Evolutionary conservation across 371 early-diverging fungal genomes (phyloP).

Genomic region (Haplosporangium sp.): DNA sequence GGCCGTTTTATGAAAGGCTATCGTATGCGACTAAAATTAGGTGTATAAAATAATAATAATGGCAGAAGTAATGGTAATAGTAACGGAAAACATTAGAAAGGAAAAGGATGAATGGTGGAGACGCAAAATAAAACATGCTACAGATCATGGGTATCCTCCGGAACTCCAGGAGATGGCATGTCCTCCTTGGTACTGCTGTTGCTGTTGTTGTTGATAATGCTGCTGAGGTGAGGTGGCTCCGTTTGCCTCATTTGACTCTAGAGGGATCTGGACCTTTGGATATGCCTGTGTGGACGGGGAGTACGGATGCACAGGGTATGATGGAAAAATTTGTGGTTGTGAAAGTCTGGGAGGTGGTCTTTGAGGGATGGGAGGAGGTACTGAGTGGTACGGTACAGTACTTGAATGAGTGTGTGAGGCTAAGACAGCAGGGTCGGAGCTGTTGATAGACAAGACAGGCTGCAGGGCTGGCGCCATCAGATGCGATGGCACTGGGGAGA

Average conservation of each 20-base stretch:
- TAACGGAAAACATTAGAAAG: not conserved
- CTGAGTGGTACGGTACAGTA: not conserved
- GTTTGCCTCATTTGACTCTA: conserved; percentile 2
- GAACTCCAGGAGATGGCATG: conserved; percentile 42
- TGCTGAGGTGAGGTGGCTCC: conserved; percentile 16
- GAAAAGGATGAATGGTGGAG: not conserved
- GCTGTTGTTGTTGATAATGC: conserved; percentile 32
- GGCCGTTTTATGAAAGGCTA: too few species aligned
- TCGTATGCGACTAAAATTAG: not conserved
- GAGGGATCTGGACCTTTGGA: conserved; percentile 30
- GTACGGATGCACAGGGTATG: conserved; percentile 42
- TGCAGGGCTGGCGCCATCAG: conserved; percentile 37
- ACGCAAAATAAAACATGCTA: too few species aligned
- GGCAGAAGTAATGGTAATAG: not conserved
- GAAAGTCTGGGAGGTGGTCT: conserved; percentile 28
- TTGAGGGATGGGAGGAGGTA: conserved; percentile 20
- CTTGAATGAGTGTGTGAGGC: conserved; percentile 28
- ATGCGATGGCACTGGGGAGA: conserved; percentile 19
- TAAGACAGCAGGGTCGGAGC: conserved; percentile 46
- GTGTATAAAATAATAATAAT: not conserved
- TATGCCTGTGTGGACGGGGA: conserved; percentile 25
- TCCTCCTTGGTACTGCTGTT: conserved; percentile 24
- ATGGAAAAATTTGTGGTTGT: conserved; percentile 15
- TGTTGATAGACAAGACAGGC: conserved; percentile 33
- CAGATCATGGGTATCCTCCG: conserved; percentile 36